Percentiles rank a stretch among this genome's conserved stretches.
Conservation (phyloP, 108 stramenopile genomes). For the Asterionellopsis glacialis region DNA sequence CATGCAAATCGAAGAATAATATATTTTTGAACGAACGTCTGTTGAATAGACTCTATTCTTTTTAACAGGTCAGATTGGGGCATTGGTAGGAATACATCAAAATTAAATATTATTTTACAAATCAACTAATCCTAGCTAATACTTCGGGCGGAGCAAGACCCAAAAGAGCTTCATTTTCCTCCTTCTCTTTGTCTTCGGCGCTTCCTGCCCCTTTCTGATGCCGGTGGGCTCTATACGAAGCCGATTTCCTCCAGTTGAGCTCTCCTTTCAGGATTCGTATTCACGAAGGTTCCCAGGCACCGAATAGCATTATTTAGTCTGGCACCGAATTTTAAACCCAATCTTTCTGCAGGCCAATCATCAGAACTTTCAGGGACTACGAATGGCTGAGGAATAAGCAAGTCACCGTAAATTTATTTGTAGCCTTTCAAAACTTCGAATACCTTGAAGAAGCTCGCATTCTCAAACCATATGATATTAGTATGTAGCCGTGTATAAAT, state of each 20-base stretch:
- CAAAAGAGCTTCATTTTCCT: slow-evolving; percentile 28
- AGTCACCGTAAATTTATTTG: slow-evolving; percentile 79
- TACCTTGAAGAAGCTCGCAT: slow-evolving; percentile 67
- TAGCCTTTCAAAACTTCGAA: slow-evolving; percentile 73
- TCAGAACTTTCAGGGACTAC: slow-evolving; percentile 61
- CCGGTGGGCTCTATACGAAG: slow-evolving; percentile 75
- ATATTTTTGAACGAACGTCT: too few relatives aligned
- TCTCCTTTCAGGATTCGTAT: slow-evolving; percentile 55
- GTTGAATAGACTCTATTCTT: too few relatives aligned
- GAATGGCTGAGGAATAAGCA: slow-evolving; percentile 86
- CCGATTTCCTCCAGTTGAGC: slow-evolving; percentile 70
- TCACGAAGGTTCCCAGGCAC: slow-evolving; percentile 84
- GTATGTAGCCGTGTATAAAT: too few relatives aligned
- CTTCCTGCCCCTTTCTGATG: slow-evolving; percentile 42
- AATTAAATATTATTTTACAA: too few relatives aligned
- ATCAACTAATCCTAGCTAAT: too few relatives aligned
- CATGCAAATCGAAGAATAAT: too few relatives aligned
- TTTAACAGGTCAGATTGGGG: too few relatives aligned
- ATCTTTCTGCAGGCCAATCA: slow-evolving; percentile 71
- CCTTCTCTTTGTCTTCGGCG: slow-evolving; percentile 59
- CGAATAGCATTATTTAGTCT: slow-evolving; percentile 90
- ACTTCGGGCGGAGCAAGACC: slow-evolving; percentile 7
- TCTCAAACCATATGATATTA: too few relatives aligned
- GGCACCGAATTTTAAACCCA: slow-evolving; percentile 78
- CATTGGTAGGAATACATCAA: too few relatives aligned